Base-by-base conservation (phyloP, 352 stramenopile genomes). In the Phytopythium oedochilum region DNA sequence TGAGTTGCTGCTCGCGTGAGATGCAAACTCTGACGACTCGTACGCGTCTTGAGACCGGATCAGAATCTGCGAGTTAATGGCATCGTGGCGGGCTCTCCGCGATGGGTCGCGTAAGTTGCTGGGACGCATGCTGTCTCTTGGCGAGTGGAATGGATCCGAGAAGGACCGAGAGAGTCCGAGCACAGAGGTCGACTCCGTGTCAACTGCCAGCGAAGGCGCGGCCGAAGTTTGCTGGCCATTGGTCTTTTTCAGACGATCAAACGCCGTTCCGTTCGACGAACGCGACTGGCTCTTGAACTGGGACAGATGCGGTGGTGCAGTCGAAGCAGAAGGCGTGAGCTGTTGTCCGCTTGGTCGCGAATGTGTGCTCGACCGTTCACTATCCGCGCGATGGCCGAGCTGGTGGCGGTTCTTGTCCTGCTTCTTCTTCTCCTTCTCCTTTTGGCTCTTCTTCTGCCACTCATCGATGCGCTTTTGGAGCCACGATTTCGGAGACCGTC, bases 361-460 rank as follows among this genome's bases (percentile, higher is more conserved):
- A 1, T 43, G 49, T 5, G n/a, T 22, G 35, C 32, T 55, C 25
- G 35, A 45, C 23, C 14, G 17, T 35, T 55, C 51, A 20, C 64
- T 78, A 53, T 75, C 65, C 5, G 61, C 63, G 32, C 67, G 72
- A 40, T 77, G 74, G 17, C 69, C 67, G 7, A 68, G 68, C 47
- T 83, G 83, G 43, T 73, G 56, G 45, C 75, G 73, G 17, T 71
- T 60, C 57, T 90, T 91, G 53, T 90, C 79, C 2, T 75, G 78
- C 49, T 87, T 88, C 51, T 82, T 89, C 59, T 75, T 86, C 43
- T 91, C 81, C 29, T 91, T 93, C 55, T 90, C 78, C 1, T 61
- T 72, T 61, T 89, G 90, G 34, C 85, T 67, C 45, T 88, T 79
- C 48, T 89, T 88, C 55, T 90, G 80, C 83, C 83, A 93, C 45